phyloP scores from a whole-genome alignment of 1,284 basidiomycete species.

The Papiliotrema laurentii region DNA sequence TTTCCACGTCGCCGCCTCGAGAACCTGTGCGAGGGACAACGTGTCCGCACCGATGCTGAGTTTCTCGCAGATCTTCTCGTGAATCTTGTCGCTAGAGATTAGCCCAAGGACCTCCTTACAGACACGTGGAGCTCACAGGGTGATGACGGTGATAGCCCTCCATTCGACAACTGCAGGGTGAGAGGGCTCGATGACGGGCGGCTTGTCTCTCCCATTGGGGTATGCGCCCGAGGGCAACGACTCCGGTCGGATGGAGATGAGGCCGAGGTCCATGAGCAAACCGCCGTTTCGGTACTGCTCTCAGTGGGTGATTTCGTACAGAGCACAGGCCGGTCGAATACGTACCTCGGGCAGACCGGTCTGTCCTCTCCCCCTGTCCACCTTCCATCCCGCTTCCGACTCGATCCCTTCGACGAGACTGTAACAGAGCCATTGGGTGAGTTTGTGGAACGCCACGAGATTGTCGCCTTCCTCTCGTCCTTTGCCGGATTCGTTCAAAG shows the following conservation, averaged over 20 bases:
- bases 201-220: constrained; percentile 39
- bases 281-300: constrained; percentile 85
- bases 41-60: constrained; percentile 52
- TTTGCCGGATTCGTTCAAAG: constrained; percentile 15
- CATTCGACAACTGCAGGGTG: constrained; percentile 93
- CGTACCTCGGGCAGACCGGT: constrained; percentile 44
- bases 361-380: constrained; percentile 59
- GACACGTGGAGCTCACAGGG: constrained; percentile 59
- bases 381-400: constrained; percentile 66
- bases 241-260: constrained; percentile 57
- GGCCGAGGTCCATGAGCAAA: constrained; percentile 76
- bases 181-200: constrained; percentile 59
- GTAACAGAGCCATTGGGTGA: constrained; percentile 89
- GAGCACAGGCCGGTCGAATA: too few species aligned
- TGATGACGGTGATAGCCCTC: constrained; percentile 89
- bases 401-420: constrained; percentile 79
- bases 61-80: constrained; percentile 62
- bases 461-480: constrained; percentile 56
- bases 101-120: background rate
- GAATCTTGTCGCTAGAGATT: constrained; percentile 67
- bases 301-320: too few species aligned
- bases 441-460: constrained; percentile 90
- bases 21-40: constrained; percentile 71
- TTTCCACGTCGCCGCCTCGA: constrained; percentile 95
- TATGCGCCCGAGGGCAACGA: constrained; percentile 37